phyloP scores from a whole-genome alignment of 2,329 filamentous ascomycete genomes.

The Xylariaceae sp. region DNA sequence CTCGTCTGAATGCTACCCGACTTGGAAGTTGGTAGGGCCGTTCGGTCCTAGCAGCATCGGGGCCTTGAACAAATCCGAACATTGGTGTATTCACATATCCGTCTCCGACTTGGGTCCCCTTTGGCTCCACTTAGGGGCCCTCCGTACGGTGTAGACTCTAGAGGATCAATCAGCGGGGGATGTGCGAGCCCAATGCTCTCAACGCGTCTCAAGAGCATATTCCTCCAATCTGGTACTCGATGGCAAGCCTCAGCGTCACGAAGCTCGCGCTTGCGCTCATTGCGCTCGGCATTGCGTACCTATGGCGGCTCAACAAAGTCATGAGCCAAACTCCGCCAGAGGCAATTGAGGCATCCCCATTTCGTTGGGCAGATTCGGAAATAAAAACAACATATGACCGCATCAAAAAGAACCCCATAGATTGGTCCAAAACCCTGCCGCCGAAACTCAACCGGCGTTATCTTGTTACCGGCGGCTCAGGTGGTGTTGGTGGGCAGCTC shows the following conservation, averaged over 20 bases:
- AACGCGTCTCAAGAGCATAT: no score
- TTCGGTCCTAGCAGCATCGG: no score
- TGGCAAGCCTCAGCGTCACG: constrained; percentile 12
- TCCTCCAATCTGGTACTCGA: not conserved
- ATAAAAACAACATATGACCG: constrained; percentile 30
- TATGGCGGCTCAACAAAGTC: constrained; percentile 31
- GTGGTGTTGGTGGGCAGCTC: constrained; percentile 46
- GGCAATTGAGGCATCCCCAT: constrained; percentile 22
- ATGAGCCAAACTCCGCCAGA: constrained; percentile 31
- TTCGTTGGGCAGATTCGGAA: constrained; percentile 31
- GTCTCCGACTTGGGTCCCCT: no score
- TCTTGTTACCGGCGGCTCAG: constrained; percentile 36
- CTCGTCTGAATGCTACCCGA: no score
- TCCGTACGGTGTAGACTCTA: no score
- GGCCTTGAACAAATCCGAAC: no score
- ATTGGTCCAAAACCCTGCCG: constrained; percentile 30
- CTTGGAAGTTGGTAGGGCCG: no score
- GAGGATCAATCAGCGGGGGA: no score
- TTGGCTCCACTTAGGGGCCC: no score
- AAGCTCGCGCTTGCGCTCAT: constrained; percentile 17
- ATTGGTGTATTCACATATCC: no score
- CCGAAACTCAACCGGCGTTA: constrained; percentile 34
- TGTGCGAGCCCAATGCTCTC: no score
- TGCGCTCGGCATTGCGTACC: constrained; percentile 18
- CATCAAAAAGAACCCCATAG: constrained; percentile 28